Conservation (phyloP, 371 early-diverging fungal genomes). For the Smittium mucronatum region DNA sequence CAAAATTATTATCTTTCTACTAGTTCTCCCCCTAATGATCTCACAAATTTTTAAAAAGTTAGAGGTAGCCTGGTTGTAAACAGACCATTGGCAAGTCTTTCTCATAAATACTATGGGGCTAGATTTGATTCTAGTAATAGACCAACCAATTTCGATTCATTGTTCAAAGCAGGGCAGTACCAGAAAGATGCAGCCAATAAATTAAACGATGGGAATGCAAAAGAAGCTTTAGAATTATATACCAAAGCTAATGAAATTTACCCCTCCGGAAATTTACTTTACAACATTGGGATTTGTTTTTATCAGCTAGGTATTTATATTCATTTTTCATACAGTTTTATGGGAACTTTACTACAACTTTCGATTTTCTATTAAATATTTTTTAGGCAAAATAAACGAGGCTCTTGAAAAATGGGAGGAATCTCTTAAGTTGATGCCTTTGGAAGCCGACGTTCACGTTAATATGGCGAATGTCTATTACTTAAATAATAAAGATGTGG, state of each 20-base stretch:
- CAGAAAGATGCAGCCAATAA: neutral
- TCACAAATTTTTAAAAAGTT: neutral
- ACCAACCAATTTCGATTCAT: neutral
- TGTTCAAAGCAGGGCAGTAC: neutral
- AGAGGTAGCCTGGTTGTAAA: neutral
- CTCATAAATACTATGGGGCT: neutral
- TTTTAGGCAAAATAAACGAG: slow-evolving; percentile 39
- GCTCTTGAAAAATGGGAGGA: slow-evolving; percentile 53
- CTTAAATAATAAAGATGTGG: slow-evolving; percentile 43
- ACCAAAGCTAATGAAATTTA: neutral
- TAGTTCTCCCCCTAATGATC: no score
- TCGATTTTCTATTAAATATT: neutral
- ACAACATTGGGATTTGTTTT: slow-evolving; percentile 68
- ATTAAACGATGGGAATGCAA: neutral
- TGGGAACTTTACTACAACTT: neutral
- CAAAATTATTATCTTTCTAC: no score
- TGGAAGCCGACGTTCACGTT: slow-evolving; percentile 63
- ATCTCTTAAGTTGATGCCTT: slow-evolving; percentile 49
- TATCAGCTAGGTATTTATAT: slow-evolving; percentile 38
- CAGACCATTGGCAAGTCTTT: neutral
- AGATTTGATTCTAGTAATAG: neutral
- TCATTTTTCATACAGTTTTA: neutral
- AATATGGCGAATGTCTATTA: slow-evolving; percentile 68
- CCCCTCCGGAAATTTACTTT: slow-evolving; percentile 18
- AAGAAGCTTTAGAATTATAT: neutral